Conservation (phyloP, 495 filamentous ascomycete genomes). For the Neurospora intermedia region DNA sequence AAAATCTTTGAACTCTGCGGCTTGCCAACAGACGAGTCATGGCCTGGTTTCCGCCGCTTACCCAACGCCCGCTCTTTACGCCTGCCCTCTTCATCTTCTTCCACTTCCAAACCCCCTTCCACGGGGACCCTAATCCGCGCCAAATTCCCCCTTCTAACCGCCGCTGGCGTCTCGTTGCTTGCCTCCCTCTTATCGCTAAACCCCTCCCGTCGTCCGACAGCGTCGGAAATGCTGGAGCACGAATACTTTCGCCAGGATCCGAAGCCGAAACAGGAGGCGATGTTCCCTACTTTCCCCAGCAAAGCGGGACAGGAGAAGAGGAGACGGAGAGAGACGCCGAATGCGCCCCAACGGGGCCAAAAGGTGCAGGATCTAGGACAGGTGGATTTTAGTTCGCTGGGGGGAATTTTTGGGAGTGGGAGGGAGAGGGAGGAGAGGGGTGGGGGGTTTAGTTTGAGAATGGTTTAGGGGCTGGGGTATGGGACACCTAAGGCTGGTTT, state of each 20-base stretch:
- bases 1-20: slow-evolving; percentile 84
- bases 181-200: slow-evolving; percentile 62
- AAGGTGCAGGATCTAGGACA: slow-evolving; percentile 43
- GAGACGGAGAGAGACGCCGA: slow-evolving; percentile 61
- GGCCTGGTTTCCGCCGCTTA: slow-evolving; percentile 79
- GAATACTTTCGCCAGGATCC: slow-evolving; percentile 86
- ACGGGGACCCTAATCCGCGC: slow-evolving; percentile 40
- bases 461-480: slow-evolving; percentile 32
- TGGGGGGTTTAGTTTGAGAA: slow-evolving; percentile 69
- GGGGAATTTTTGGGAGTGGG: slow-evolving; percentile 44
- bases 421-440: slow-evolving; percentile 65
- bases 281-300: slow-evolving; percentile 88
- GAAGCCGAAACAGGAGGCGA: slow-evolving; percentile 69
- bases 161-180: slow-evolving; percentile 61
- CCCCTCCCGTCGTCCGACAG: slow-evolving; percentile 58
- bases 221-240: slow-evolving; percentile 46
- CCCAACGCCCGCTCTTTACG: slow-evolving; percentile 81
- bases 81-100: slow-evolving; percentile 43
- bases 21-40: slow-evolving; percentile 73
- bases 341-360: slow-evolving; percentile 75
- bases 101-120: slow-evolving; percentile 6
- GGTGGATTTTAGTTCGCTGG: slow-evolving; percentile 60
- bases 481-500: too few relatives aligned
- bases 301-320: slow-evolving; percentile 89
- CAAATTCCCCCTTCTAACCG: slow-evolving; percentile 71